A percentile compares a stretch with the other conserved stretches of the same genome.
Conservation (phyloP, 2,329 filamentous ascomycete species). For the Colletotrichum simmondsii region DNA sequence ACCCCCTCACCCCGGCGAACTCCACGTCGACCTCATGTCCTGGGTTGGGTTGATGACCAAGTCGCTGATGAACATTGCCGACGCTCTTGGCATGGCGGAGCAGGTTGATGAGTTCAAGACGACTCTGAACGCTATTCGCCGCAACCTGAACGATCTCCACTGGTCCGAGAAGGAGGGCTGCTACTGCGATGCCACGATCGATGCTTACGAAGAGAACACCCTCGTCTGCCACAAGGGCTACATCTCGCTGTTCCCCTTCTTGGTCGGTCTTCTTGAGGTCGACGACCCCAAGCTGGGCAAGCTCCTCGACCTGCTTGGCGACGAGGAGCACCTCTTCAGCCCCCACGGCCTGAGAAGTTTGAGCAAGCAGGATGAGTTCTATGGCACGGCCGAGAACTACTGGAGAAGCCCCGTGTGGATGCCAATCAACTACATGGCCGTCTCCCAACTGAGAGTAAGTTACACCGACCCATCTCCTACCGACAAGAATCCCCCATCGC, state of each 20-base stretch:
- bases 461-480: background rate
- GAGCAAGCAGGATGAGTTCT: constrained; percentile 84
- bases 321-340: constrained; percentile 91
- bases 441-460: constrained; percentile 82
- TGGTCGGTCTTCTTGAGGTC: constrained; percentile 81
- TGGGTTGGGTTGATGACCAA: constrained; percentile 98
- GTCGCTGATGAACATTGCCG: constrained; percentile 83
- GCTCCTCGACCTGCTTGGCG: constrained; percentile 80
- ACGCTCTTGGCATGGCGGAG: constrained; percentile 78
- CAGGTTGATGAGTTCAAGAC: constrained; percentile 79
- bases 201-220: constrained; percentile 90
- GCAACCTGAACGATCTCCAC: constrained; percentile 92
- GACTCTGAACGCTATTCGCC: constrained; percentile 80
- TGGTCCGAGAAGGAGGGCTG: constrained; percentile 85
- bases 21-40: constrained; percentile 92
- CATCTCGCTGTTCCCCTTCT: constrained; percentile 91
- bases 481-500: background rate
- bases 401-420: constrained; percentile 97
- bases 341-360: constrained; percentile 88
- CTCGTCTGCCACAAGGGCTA: constrained; percentile 98
- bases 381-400: constrained; percentile 95
- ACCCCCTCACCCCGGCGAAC: constrained; percentile 93
- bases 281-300: constrained; percentile 80
- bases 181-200: constrained; percentile 95
- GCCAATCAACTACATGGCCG: constrained; percentile 91